Base-by-base conservation (phyloP, 1,284 basidiomycete genomes). In the Garcileccinum viscosum region DNA sequence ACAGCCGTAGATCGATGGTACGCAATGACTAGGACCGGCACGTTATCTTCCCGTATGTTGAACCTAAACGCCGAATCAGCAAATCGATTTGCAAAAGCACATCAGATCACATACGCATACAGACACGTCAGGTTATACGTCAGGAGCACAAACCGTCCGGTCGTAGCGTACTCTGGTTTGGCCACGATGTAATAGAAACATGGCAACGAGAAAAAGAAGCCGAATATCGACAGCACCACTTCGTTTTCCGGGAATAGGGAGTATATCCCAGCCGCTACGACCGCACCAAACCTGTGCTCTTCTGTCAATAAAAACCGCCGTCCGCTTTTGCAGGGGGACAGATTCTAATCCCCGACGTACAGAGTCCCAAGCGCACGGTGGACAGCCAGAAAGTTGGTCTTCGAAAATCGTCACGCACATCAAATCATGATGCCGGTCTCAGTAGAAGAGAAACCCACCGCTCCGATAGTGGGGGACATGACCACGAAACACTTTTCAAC, bases 91-190 rank as follows among this genome's bases (percentile, higher is more conserved):
- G 38, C 19, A 5, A 30, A n/a, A 33, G 35, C 37, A 56, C 19
- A 17, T 22, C 42, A 40, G 24, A 64, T 42, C 30, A 69, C 90
- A 77, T 77, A 95, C 88, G 92, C 90, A 80, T 93, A 97, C 9
- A 97, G 84, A 76, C 95, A 97, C 1, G 95, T 97, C 70, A 98
- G 82, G 75, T 98, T 98, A 82, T 97, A 95, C 5, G 93, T 94
- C 63, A 97, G 82, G 35, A 98, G 85, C n/a, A 95, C 91, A 81
- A 98, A 97, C 33, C 96, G 88, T 3, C 93, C 92, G 2, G 93
- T 90, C 53, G 93, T 90, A 14, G 92, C 89, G 73, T 94, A 95
- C 70, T 90, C 84, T 0, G 95, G 95, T 73, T 90, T 90, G 0
- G 90, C 88, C 19, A 96, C 86, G 74, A 97, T 96, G 77, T 93